These are phyloP conservation scores for Mycena pura DNA, from an alignment of 768 basidiomycete species.

Conservation along the genomic window DNA sequence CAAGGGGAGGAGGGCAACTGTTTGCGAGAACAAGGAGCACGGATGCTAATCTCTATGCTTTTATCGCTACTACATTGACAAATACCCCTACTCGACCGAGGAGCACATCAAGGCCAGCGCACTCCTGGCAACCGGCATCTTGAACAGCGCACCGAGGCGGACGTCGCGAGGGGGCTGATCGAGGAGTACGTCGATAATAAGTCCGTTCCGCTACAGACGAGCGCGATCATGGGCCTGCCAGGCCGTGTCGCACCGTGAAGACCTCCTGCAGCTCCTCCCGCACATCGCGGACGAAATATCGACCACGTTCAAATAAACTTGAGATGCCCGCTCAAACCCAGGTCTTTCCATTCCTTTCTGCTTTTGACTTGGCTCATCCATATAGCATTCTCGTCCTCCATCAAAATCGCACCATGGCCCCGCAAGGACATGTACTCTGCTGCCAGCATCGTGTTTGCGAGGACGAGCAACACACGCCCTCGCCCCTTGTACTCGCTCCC, in stretches of 20 bases:
- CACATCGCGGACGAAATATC: conserved; percentile 88
- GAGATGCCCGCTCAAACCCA: neutral
- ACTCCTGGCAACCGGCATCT: conserved; percentile 90
- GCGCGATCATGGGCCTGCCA: conserved; percentile 92
- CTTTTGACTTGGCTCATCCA: conserved; percentile 2
- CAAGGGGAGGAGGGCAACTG: conserved; percentile 93
- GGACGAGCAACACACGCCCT: neutral
- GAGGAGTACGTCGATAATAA: conserved; percentile 90
- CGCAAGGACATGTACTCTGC: neutral
- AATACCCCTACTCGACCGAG: conserved; percentile 95
- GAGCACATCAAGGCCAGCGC: conserved; percentile 99
- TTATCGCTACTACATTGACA: conserved; percentile 93
- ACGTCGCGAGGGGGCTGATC: conserved; percentile 89
- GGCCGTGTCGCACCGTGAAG: conserved; percentile 90
- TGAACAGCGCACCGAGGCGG: conserved; percentile 91
- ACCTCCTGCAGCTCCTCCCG: conserved; percentile 78
- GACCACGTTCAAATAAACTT: neutral
- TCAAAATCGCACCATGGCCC: conserved; percentile 2
- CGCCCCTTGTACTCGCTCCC: neutral
- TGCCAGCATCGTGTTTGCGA: neutral
- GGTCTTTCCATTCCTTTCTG: neutral
- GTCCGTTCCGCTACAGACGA: conserved; percentile 81
- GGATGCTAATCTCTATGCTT: conserved; percentile 52
- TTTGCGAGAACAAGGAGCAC: conserved; percentile 99
- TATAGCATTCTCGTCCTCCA: neutral